Percentiles rank a stretch among this genome's conserved stretches.
phyloP scores from a whole-genome alignment of 2,329 filamentous ascomycete species.

The Fusarium sp. region DNA sequence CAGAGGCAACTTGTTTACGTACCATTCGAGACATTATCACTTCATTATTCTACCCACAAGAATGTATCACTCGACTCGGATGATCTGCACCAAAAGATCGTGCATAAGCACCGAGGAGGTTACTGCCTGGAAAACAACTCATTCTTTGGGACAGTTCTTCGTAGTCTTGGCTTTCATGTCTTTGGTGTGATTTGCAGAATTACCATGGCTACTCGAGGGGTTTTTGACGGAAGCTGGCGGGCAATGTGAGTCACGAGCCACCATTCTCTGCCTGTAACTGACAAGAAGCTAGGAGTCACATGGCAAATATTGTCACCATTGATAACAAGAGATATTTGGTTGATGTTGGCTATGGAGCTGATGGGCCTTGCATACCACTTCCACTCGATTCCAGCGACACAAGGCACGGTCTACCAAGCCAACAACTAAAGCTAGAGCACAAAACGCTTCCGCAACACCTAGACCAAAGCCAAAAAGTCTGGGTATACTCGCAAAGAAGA shows the following conservation, averaged over 20 bases:
- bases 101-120: neutral
- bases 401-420: neutral
- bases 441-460: neutral
- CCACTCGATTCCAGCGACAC: neutral
- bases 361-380: neutral
- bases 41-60: neutral
- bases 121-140: neutral
- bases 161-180: neutral
- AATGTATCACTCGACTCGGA: neutral
- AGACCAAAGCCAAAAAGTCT: neutral
- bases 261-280: neutral
- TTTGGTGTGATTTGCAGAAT: neutral
- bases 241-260: neutral
- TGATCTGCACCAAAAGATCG: neutral
- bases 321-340: neutral
- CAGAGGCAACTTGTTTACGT: neutral
- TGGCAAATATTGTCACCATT: neutral
- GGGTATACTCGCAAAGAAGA: neutral
- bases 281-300: neutral
- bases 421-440: neutral
- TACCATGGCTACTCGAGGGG: constrained; percentile 1
- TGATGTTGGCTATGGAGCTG: neutral
- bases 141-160: neutral
- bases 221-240: neutral
- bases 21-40: neutral